Percentiles rank a stretch among this genome's conserved stretches.
Evolutionary conservation across 2,329 filamentous ascomycete species (phyloP).

Genomic region (Colletotrichum costaricense): DNA sequence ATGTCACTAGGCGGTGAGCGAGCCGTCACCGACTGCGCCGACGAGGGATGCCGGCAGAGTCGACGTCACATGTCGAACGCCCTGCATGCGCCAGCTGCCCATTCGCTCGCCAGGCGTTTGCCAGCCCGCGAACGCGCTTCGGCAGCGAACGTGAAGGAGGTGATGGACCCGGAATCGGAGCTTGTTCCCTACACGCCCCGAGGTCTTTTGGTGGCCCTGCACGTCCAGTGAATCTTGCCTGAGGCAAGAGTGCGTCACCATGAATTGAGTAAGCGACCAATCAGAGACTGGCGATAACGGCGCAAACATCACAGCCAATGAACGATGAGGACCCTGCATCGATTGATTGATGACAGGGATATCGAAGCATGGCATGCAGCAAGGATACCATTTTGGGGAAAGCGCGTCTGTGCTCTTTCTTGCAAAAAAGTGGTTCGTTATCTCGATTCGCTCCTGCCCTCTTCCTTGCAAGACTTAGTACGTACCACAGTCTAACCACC

Average conservation of each 20-base stretch:
- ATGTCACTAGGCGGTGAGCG: slow-evolving; percentile 34
- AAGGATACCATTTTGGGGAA: slow-evolving; percentile 11
- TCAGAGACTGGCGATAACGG: slow-evolving; percentile 12
- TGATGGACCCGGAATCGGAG: slow-evolving; percentile 4
- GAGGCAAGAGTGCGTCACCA: slow-evolving; percentile 13
- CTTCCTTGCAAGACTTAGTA: not conserved
- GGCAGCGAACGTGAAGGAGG: no score
- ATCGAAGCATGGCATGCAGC: slow-evolving; percentile 24
- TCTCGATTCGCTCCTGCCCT: slow-evolving; percentile 26
- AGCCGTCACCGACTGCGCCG: slow-evolving; percentile 27
- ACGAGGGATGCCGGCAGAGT: slow-evolving; percentile 22
- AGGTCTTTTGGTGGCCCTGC: not conserved
- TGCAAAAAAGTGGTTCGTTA: slow-evolving; percentile 18
- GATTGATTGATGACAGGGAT: slow-evolving; percentile 27
- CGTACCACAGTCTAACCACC: not conserved
- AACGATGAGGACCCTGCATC: slow-evolving; percentile 24
- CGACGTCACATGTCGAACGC: slow-evolving; percentile 32
- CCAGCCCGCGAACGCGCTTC: not conserved
- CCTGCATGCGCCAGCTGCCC: slow-evolving; percentile 13
- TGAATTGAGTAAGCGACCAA: not conserved
- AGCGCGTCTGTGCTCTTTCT: slow-evolving; percentile 23
- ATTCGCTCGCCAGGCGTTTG: slow-evolving; percentile 1
- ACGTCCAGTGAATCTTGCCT: not conserved
- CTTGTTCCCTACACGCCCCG: not conserved
- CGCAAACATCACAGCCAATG: slow-evolving; percentile 8